phyloP scores from a whole-genome alignment of 208 protist genomes.

The Trypanosoma cruzi region DNA sequence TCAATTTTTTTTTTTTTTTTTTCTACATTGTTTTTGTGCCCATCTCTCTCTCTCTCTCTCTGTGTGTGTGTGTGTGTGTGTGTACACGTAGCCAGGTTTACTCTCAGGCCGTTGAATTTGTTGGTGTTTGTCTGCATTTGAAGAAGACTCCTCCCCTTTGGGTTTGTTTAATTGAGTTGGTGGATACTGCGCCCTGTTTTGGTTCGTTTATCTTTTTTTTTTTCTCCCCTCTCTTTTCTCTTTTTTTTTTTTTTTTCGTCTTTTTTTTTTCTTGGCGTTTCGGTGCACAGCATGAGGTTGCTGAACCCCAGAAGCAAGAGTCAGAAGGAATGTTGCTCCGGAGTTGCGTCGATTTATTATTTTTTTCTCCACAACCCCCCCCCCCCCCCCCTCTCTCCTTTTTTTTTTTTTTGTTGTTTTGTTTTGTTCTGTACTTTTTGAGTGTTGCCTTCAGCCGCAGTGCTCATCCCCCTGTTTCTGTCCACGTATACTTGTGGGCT shows the following conservation, averaged over 20 bases:
- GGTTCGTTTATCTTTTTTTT: conserved; percentile 5
- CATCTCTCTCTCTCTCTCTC: too few species aligned
- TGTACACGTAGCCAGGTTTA: background rate
- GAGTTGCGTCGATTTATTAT: too few species aligned
- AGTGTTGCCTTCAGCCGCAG: background rate
- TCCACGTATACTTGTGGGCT: background rate
- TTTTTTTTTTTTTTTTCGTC: background rate
- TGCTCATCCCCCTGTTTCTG: background rate
- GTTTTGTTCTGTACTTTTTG: background rate
- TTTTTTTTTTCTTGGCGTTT: conserved; percentile 1
- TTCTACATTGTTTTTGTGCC: too few species aligned
- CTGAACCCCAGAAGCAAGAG: background rate
- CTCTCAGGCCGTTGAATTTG: background rate
- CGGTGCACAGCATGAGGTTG: background rate
- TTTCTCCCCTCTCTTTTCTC: background rate
- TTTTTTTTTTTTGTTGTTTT: conserved; percentile 21
- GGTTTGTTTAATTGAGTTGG: background rate
- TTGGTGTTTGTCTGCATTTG: background rate
- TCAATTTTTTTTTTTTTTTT: background rate
- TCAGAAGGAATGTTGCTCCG: too few species aligned
- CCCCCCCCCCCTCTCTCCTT: background rate
- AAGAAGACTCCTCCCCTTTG: conserved; percentile 5
- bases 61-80: background rate
- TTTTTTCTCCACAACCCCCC: conserved; percentile 10
- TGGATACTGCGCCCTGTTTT: background rate